These are phyloP conservation scores for Lichtheimia corymbifera DNA, from an alignment of 371 early-diverging fungal genomes.

Conservation along the genomic window DNA sequence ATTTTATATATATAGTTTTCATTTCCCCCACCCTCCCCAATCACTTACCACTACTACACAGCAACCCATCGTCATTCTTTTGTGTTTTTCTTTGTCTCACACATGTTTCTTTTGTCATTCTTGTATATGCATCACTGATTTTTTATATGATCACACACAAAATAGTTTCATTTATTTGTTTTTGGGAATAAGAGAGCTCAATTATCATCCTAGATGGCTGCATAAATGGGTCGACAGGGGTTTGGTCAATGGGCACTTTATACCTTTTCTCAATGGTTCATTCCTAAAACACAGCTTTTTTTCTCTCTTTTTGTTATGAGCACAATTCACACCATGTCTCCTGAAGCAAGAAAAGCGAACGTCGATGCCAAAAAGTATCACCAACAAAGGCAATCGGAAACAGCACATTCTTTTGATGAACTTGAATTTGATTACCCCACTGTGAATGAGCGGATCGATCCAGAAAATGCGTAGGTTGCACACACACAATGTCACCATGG, in stretches of 20 bases:
- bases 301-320: background rate
- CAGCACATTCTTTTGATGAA: conserved; percentile 5
- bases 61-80: background rate
- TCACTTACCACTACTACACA: background rate
- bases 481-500: background rate
- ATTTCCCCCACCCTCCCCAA: too few species aligned
- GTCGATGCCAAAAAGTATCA: conserved; percentile 6
- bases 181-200: background rate
- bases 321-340: background rate
- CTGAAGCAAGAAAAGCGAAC: conserved; percentile 1
- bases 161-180: background rate
- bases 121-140: background rate
- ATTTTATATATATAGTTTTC: conserved; percentile 1
- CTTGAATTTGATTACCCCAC: conserved; percentile 11
- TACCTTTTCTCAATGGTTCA: background rate
- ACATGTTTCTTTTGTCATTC: background rate
- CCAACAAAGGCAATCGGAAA: background rate
- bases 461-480: conserved; percentile 7
- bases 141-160: background rate
- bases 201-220: too few species aligned
- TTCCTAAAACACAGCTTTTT: conserved; percentile 5
- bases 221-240: too few species aligned
- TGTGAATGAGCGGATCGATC: background rate
- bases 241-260: too few species aligned
- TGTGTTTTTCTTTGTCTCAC: background rate